Base-by-base conservation (phyloP, 495 filamentous ascomycete species). In the Penicillium atrosanguineum region DNA sequence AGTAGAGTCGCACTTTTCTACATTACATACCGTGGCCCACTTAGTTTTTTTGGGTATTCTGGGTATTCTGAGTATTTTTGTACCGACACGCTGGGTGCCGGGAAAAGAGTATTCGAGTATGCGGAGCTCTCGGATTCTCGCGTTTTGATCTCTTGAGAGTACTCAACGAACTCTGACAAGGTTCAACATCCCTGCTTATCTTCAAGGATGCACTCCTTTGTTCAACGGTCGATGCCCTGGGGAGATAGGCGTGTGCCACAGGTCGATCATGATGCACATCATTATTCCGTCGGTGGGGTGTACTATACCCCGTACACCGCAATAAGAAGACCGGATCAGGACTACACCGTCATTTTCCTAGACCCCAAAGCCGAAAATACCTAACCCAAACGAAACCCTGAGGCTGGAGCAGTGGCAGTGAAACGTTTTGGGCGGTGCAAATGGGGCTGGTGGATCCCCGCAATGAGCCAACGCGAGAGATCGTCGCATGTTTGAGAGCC, bases 51-150 rank as follows among this genome's bases (percentile, higher is more conserved):
- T 41, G 11, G 11, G 21, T n/a, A n/a, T n/a, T n/a, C n/a, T n/a
- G n/a, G n/a, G n/a, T n/a, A n/a, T n/a, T n/a, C n/a, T n/a, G n/a
- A 4, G 15, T 49, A 28, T 40, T 43, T 34, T 28, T 48, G 59
- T 59, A 66, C 66, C 63, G 63, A 64, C 61, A 61, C 59, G 43
- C 52, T 52, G 70, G 38, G 66, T 59, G 60, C 61, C 56, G 52
- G 68, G 68, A 62, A 63, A 59, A 23, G 23, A 23, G 5, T 23
- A 23, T 23, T 2, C 5, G 51, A 53, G 50, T 48, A 56, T 64
- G 60, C 64, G 69, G 67, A 68, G 62, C 61, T 57, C 53, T 55
- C 56, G 53, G 57, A 64, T 67, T 60, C 54, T 34, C 56, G 63
- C 55, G 57, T 61, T 66, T 66, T 54, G 60, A 59, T 61, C 60